These are phyloP conservation scores for Heliamphora pulchella DNA, from an alignment of 179 eudicot genomes.

Conservation along the genomic window DNA sequence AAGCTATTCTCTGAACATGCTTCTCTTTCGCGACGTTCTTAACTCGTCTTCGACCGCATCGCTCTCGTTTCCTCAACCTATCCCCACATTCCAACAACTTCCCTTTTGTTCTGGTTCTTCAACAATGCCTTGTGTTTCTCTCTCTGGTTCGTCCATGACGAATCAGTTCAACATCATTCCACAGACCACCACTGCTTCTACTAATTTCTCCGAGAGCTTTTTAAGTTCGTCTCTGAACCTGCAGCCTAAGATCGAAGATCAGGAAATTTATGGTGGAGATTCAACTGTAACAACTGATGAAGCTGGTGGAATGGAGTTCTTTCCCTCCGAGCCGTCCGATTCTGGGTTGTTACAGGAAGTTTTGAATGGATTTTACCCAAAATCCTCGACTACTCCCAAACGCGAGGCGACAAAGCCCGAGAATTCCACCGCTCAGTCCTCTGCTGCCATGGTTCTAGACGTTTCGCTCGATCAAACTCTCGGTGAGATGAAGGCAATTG, in stretches of 20 bases:
- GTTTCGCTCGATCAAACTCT: not conserved
- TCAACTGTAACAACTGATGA: not conserved
- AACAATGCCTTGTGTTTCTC: not conserved
- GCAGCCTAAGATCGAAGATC: not conserved
- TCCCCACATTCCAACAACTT: not conserved
- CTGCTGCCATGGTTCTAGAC: not conserved
- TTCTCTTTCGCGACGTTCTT: slow-evolving; percentile 20
- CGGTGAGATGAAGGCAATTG: not conserved
- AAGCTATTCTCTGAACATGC: slow-evolving; percentile 20
- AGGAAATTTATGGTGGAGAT: not conserved
- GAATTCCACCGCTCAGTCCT: not conserved
- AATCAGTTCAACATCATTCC: not conserved
- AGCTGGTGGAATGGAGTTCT: slow-evolving; percentile 25
- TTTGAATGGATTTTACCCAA: slow-evolving; percentile 30
- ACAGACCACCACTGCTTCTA: not conserved
- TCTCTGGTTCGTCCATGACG: not conserved
- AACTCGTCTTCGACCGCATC: slow-evolving; percentile 7
- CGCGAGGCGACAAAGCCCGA: too few relatives aligned
- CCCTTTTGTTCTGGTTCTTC: not conserved
- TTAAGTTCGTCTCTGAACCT: not conserved
- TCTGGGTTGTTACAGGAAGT: slow-evolving; percentile 32
- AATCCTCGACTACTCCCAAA: slow-evolving; percentile 2
- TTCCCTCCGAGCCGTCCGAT: slow-evolving; percentile 24
- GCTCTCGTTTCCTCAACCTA: not conserved
- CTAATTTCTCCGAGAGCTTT: not conserved